Conservation (phyloP, 2,329 filamentous ascomycete species). For the Colletotrichum sublineola region DNA sequence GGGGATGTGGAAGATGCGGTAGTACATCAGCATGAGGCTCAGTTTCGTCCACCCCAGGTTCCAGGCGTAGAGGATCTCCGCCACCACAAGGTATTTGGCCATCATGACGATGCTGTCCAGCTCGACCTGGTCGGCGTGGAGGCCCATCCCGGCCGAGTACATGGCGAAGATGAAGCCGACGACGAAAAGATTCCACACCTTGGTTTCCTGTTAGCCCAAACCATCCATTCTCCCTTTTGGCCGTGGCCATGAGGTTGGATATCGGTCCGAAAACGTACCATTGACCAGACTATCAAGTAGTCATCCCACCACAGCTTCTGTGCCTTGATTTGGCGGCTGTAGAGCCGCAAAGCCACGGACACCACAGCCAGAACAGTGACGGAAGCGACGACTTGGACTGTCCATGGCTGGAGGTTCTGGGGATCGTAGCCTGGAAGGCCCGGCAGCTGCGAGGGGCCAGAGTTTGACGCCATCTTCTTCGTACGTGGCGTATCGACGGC, state of each 20-base stretch:
- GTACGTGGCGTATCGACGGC: too few species aligned
- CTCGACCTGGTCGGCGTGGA: slow-evolving; percentile 58
- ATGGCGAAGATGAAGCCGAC: slow-evolving; percentile 64
- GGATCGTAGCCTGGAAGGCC: slow-evolving; percentile 51
- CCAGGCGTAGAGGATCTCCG: slow-evolving; percentile 62
- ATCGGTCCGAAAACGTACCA: slow-evolving; percentile 51
- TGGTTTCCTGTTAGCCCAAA: not conserved
- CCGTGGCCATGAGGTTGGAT: too few species aligned
- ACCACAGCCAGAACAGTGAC: slow-evolving; percentile 57
- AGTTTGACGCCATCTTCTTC: slow-evolving; percentile 30
- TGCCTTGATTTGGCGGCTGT: slow-evolving; percentile 57
- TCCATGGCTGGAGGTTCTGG: slow-evolving; percentile 59
- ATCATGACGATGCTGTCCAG: slow-evolving; percentile 56
- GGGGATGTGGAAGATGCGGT: slow-evolving; percentile 62
- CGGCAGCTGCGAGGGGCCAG: slow-evolving; percentile 40
- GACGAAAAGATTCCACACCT: slow-evolving; percentile 58
- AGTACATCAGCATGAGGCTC: slow-evolving; percentile 65
- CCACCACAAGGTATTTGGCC: slow-evolving; percentile 62
- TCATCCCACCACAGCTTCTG: slow-evolving; percentile 65
- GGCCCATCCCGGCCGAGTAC: slow-evolving; percentile 60
- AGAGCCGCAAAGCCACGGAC: slow-evolving; percentile 55
- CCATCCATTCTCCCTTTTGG: not conserved
- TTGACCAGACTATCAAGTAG: slow-evolving; percentile 62
- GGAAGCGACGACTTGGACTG: slow-evolving; percentile 54
- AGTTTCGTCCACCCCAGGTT: slow-evolving; percentile 65